Percentiles rank a stretch among this genome's conserved stretches.
phyloP scores from a whole-genome alignment of 2,329 filamentous ascomycete genomes.

The Colletotrichum spaethianum region DNA sequence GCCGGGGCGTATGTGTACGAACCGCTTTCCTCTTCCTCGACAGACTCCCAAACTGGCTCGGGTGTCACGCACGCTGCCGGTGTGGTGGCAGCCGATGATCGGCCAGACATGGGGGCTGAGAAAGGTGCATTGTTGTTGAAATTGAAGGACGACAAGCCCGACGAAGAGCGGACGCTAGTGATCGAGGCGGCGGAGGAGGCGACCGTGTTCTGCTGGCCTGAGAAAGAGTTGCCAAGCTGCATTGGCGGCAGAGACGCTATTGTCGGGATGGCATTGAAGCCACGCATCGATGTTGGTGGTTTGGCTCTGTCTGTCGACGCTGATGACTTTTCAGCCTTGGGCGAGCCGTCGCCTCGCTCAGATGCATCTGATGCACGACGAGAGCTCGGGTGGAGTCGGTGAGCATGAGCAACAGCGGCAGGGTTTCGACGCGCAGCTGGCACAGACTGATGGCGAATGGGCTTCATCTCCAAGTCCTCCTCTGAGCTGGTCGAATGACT shows the following conservation, averaged over 20 bases:
- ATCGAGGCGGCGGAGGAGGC: conserved; percentile 39
- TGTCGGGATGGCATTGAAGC: conserved; percentile 46
- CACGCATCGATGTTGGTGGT: conserved; percentile 50
- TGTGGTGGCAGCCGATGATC: conserved; percentile 39
- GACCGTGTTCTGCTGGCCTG: not conserved
- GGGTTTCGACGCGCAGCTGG: conserved; percentile 20
- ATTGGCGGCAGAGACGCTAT: conserved; percentile 28
- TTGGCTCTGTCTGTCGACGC: conserved; percentile 29
- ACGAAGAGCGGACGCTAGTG: conserved; percentile 29
- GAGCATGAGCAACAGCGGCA: conserved; percentile 19
- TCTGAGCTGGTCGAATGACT: conserved; percentile 55
- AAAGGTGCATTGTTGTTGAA: conserved; percentile 32
- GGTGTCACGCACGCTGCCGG: conserved; percentile 38
- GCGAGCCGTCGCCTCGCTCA: conserved; percentile 34
- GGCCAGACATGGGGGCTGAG: conserved; percentile 37
- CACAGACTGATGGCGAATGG: conserved; percentile 42
- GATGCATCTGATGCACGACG: conserved; percentile 51
- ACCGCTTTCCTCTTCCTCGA: conserved; percentile 25
- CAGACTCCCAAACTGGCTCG: conserved; percentile 35
- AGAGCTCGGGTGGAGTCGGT: conserved; percentile 48
- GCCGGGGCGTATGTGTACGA: conserved; percentile 26
- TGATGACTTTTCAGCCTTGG: conserved; percentile 19
- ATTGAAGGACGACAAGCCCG: conserved; percentile 38
- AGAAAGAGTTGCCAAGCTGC: conserved; percentile 17
- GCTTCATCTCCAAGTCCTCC: conserved; percentile 58